Base-by-base conservation (phyloP, 1,284 basidiomycete species). In the Ceratobasidium sp. region DNA sequence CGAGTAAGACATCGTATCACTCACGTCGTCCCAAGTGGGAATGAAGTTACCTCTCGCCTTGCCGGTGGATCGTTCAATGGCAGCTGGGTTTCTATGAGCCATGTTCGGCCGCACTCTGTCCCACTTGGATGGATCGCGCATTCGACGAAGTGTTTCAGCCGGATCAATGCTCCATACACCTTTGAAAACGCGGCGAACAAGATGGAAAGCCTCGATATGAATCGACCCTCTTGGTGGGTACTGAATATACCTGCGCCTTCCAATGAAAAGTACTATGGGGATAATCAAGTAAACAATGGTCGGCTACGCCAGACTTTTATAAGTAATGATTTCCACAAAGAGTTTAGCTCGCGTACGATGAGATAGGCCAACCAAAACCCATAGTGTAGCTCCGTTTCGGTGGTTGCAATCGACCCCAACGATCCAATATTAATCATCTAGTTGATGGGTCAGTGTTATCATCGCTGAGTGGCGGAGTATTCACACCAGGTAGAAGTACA, bases 371-470 rank as follows among this genome's bases (percentile, higher is more conserved):
- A 71, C 76, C 76, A 79, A 72, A 78, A 82, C 15, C 81, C 81
- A 45, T 77, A 70, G 69, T 77, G 74, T 69, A 76, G 76, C 47
- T 78, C 79, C 1, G 74, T 70, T 64, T 74, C 76, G 40, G 73
- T 74, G 77, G 80, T 82, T 42, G 76, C 77, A 50, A 81, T 76
- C 69, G 80, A 80, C 0, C 71, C 72, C n/a, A 77, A 69, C 7
- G 76, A 75, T 15, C 77, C 77, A 17, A 75, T 53, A 77, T 93
- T 93, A 69, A 77, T 73, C 50, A 73, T 64, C 29, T 69, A 38
- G n/a, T 58, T 56, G 65, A 20, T 7, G 15, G 6, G 15, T 55
- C 29, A 42, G 22, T 47, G 56, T 50, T 68, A 17, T 34, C 40
- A 22, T n/a, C 13, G n/a, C 22, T 8, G 45, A 10, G 12, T n/a